These are phyloP conservation scores for Entomortierella lignicola DNA, from an alignment of 192 early-diverging fungal species.

Conservation along the genomic window DNA sequence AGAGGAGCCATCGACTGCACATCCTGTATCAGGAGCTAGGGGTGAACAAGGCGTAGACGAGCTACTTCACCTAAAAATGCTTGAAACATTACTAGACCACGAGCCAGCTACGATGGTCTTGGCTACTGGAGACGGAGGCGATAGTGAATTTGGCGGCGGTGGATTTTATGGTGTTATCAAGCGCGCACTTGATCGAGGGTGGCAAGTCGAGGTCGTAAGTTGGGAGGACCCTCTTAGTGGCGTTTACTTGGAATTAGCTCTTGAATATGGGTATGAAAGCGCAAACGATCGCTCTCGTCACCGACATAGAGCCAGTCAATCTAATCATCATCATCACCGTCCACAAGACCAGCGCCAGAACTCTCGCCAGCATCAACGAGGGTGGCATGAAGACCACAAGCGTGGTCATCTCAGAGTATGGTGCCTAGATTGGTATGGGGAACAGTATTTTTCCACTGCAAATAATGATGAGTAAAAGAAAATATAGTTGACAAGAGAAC, in stretches of 20 bases:
- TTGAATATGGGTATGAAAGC: conserved; percentile 27
- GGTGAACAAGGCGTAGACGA: conserved; percentile 63
- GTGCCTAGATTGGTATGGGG: conserved; percentile 34
- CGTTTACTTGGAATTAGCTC: conserved; percentile 37
- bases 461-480: too few species aligned
- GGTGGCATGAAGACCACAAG: not conserved
- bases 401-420: conserved; percentile 32
- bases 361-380: not conserved
- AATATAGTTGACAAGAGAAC: too few species aligned
- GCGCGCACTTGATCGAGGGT: conserved; percentile 55
- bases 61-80: conserved; percentile 60
- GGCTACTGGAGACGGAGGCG: conserved; percentile 58
- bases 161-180: conserved; percentile 55
- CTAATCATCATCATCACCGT: not conserved
- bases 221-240: conserved; percentile 60
- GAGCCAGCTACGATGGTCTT: conserved; percentile 57
- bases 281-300: not conserved
- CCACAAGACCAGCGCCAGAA: too few species aligned
- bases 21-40: not conserved
- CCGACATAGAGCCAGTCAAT: not conserved
- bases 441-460: not conserved
- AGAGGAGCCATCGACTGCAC: not conserved
- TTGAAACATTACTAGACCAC: conserved; percentile 56
- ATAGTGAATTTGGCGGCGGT: conserved; percentile 58
- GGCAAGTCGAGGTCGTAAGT: conserved; percentile 60